Evolutionary conservation across 2,329 filamentous ascomycete genomes (phyloP).

Genomic region (Xylariaceae sp.): DNA sequence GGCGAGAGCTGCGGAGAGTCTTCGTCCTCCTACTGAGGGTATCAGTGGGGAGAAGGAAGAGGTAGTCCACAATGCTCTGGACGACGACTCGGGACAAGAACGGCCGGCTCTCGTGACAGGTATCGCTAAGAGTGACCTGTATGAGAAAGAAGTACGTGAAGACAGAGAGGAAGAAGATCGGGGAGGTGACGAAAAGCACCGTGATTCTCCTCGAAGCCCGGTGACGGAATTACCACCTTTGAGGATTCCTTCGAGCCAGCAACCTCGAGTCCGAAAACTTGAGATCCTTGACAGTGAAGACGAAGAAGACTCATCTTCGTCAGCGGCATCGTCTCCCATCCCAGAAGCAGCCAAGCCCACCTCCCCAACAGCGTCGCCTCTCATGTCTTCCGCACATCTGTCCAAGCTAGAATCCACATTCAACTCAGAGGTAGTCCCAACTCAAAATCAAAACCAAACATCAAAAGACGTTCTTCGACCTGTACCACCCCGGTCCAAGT

Average conservation of each 20-base stretch:
- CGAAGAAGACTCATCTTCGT: slow-evolving; percentile 33
- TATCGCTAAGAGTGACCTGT: too few species aligned
- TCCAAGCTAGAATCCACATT: neutral
- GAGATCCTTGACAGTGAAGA: slow-evolving; percentile 39
- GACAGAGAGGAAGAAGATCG: neutral
- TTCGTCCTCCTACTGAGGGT: neutral
- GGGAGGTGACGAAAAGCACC: neutral
- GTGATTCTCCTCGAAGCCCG: slow-evolving; percentile 1
- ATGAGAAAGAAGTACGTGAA: neutral
- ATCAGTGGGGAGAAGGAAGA: slow-evolving; percentile 1
- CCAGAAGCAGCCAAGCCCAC: slow-evolving; percentile 1
- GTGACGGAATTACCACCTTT: slow-evolving; percentile 12
- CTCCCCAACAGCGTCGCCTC: slow-evolving; percentile 1
- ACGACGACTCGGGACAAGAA: neutral
- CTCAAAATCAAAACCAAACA: neutral
- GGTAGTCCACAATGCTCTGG: neutral
- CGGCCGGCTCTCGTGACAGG: neutral
- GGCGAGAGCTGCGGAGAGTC: neutral
- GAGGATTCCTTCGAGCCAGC: slow-evolving; percentile 8
- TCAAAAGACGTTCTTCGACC: neutral
- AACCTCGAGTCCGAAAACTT: slow-evolving; percentile 2
- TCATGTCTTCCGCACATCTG: neutral
- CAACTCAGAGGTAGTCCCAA: too few species aligned
- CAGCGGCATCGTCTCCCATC: slow-evolving; percentile 9
- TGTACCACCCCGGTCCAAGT: neutral